Evolutionary conservation across 225 moss, liverwort and hornwort genomes (phyloP), one percentile per base, ranked within the genome.

Genomic region (Takakia lepidozioides): DNA sequence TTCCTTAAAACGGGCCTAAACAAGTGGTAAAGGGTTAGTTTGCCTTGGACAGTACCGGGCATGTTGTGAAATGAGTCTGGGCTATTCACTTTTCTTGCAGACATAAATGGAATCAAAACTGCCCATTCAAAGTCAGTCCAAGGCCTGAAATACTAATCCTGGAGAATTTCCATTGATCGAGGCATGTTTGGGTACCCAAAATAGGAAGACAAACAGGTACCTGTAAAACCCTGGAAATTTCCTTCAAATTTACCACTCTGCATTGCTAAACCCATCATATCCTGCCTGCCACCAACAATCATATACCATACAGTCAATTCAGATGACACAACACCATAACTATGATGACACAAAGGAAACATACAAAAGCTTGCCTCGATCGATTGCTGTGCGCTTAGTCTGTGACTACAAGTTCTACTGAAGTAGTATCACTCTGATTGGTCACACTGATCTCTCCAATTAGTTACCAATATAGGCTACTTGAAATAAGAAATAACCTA

Each of bases 161-260:
- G n/a, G n/a, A n/a, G n/a, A n/a, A n/a, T n/a, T n/a, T n/a, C n/a
- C n/a, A n/a, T n/a, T n/a, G n/a, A n/a, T n/a, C n/a, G n/a, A n/a
- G n/a, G n/a, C n/a, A n/a, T n/a, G n/a, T n/a, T n/a, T n/a, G n/a
- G n/a, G n/a, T n/a, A n/a, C n/a, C n/a, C 2, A 41, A 41, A 16
- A 17, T 17, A 7, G n/a, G n/a, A 41, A 2, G 19, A 41, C 2
- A 5, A 29, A 34, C 21, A 28, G 73, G 28, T 62, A 98, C 91
- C 80, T 34, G 72, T 76, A 42, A 98, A 98, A 23, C 69, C 75
- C 48, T 49, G 52, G 53, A 98, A 98, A 19, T 81, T 66, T 43
- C 78, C 73, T 47, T 83, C 78, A 57, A 39, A 98, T 62, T 88
- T 98, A 38, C 85, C 91, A 61, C 91, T 79, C 49, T 70, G 66